Evolutionary conservation across 2,329 filamentous ascomycete species (phyloP).

Genomic region (Aspergillus clavatus): DNA sequence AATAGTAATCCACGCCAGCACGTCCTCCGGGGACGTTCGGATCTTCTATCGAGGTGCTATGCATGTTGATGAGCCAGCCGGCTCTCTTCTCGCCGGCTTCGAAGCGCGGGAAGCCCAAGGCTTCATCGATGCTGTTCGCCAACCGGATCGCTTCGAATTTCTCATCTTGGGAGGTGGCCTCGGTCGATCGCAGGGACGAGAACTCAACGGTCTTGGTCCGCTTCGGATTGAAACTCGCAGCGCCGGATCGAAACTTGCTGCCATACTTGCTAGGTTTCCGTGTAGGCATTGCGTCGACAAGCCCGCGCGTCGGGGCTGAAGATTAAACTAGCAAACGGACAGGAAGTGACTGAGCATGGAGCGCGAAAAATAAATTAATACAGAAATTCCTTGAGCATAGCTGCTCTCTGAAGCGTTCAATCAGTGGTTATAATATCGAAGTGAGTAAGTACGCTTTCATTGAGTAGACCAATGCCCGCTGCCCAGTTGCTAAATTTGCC

Average conservation of each 20-base stretch:
- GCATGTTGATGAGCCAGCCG: slow-evolving; percentile 94
- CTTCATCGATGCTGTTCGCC: slow-evolving; percentile 86
- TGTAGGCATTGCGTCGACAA: slow-evolving; percentile 41
- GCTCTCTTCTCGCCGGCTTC: slow-evolving; percentile 80
- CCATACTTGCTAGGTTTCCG: slow-evolving; percentile 62
- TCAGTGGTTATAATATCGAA: slow-evolving; percentile 3
- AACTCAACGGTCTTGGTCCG: slow-evolving; percentile 74
- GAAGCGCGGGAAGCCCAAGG: slow-evolving; percentile 88
- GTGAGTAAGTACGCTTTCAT: slow-evolving; percentile 7
- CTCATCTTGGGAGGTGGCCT: slow-evolving; percentile 88
- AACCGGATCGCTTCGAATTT: slow-evolving; percentile 80
- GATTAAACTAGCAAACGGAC: slow-evolving; percentile 16
- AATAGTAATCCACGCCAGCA: slow-evolving; percentile 93
- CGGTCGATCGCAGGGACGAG: slow-evolving; percentile 65
- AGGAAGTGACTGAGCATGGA: slow-evolving; percentile 22
- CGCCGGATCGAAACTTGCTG: slow-evolving; percentile 45
- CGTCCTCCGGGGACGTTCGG: slow-evolving; percentile 76
- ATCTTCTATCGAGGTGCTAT: slow-evolving; percentile 81
- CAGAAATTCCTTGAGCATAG: slow-evolving; percentile 10
- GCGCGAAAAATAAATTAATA: slow-evolving; percentile 8
- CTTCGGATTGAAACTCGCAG: slow-evolving; percentile 44
- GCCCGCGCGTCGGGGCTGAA: slow-evolving; percentile 22
- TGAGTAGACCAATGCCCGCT: slow-evolving; percentile 9
- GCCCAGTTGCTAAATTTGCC: slow-evolving; percentile 14
- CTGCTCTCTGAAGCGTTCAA: slow-evolving; percentile 1